phyloP scores from a whole-genome alignment of 2,329 filamentous ascomycete genomes.

The Sporothrix schenckii region DNA sequence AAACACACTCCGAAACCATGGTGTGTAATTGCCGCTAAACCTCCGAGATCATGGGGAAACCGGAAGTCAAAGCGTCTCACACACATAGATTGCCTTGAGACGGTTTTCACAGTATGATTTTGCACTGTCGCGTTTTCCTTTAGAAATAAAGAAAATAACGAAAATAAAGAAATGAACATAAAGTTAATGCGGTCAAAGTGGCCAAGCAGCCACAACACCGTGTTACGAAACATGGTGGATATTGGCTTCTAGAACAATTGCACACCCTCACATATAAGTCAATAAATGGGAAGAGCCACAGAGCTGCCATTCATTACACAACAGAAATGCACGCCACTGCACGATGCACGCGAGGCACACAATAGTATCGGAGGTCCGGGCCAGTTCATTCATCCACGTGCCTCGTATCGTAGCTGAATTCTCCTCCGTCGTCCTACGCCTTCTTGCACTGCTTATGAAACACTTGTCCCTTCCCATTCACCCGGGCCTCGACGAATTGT shows the following conservation, averaged over 20 bases:
- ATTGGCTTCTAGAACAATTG: not conserved
- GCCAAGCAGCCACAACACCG: not conserved
- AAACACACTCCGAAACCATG: too few relatives aligned
- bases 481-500: not conserved
- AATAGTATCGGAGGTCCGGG: conserved; percentile 18
- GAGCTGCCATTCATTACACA: not conserved
- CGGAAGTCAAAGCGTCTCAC: too few relatives aligned
- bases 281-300: not conserved
- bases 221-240: not conserved
- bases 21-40: too few relatives aligned
- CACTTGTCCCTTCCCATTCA: not conserved
- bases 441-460: not conserved
- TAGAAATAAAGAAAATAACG: not conserved
- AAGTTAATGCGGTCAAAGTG: not conserved
- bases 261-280: not conserved
- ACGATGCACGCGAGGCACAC: not conserved
- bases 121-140: too few relatives aligned
- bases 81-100: too few relatives aligned
- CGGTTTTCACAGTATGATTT: too few relatives aligned
- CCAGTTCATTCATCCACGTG: not conserved
- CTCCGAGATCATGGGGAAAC: too few relatives aligned
- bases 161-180: not conserved
- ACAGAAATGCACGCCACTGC: not conserved
- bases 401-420: not conserved
- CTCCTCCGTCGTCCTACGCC: not conserved